Conservation (phyloP, 257 asterid genomes). For the Coffea eugenioides region DNA sequence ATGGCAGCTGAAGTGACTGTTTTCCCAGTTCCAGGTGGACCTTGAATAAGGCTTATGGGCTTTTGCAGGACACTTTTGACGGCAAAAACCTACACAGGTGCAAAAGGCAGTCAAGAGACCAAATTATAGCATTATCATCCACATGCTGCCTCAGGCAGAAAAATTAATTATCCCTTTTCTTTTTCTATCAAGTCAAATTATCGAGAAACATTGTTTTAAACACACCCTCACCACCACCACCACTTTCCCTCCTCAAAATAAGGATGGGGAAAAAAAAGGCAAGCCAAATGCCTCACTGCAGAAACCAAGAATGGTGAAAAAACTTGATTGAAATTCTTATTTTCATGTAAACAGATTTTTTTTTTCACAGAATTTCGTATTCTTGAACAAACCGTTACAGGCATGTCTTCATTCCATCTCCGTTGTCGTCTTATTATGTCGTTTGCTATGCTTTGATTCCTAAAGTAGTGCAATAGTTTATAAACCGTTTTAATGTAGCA, state of each 20-base stretch:
- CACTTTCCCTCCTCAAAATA: neutral
- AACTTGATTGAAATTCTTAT: neutral
- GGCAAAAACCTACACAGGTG: slow-evolving; percentile 68
- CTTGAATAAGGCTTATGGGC: slow-evolving; percentile 96
- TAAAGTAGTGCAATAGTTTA: neutral
- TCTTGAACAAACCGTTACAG: neutral
- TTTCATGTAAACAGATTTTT: neutral
- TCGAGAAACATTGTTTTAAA: neutral
- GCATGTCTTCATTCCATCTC: neutral
- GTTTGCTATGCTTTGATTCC: neutral
- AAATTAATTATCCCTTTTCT: neutral
- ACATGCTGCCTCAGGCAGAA: neutral
- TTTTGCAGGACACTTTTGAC: slow-evolving; percentile 98
- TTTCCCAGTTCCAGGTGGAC: slow-evolving; percentile 99
- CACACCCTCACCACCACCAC: neutral
- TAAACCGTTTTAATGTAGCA: neutral
- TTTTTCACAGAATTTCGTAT: too few species aligned
- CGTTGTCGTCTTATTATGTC: neutral
- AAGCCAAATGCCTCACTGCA: neutral
- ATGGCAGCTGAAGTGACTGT: slow-evolving; percentile 98
- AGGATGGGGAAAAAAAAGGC: too few species aligned
- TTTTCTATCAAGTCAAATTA: neutral
- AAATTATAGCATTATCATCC: neutral
- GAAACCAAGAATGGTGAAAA: neutral
- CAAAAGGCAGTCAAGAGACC: slow-evolving; percentile 13